These are phyloP conservation scores for Leishmania braziliensis DNA, from an alignment of 208 protist genomes.

Conservation along the genomic window DNA sequence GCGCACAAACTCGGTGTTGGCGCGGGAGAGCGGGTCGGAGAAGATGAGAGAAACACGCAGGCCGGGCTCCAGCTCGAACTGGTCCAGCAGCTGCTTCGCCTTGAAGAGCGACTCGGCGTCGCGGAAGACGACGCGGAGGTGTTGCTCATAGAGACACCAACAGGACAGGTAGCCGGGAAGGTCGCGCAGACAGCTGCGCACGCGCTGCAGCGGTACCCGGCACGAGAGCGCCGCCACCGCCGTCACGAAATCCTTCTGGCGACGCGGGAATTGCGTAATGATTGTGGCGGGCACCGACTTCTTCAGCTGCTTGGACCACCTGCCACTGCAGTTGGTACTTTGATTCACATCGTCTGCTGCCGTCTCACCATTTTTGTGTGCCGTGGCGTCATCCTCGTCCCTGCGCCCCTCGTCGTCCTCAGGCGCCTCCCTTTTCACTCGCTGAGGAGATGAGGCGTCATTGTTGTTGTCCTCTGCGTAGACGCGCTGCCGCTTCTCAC, in stretches of 20 bases:
- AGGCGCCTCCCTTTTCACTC: constrained; percentile 10
- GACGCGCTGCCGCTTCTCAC: constrained; percentile 20
- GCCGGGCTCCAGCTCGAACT: constrained; percentile 69
- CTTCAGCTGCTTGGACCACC: not conserved
- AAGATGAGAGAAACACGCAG: constrained; percentile 71
- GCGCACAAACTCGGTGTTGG: constrained; percentile 45
- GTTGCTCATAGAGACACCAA: constrained; percentile 56
- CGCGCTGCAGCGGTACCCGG: constrained; percentile 36
- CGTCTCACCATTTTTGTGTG: not conserved
- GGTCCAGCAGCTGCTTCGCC: constrained; percentile 83
- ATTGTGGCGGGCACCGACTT: constrained; percentile 6
- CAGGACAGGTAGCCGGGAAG: constrained; percentile 75
- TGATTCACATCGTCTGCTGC: not conserved
- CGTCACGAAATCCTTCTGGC: constrained; percentile 72
- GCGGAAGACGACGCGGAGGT: constrained; percentile 77
- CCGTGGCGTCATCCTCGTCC: not conserved
- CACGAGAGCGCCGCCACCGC: constrained; percentile 55
- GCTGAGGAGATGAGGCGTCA: constrained; percentile 4
- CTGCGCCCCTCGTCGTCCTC: constrained; percentile 3
- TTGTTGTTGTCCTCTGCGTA: not conserved
- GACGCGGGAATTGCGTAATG: constrained; percentile 37
- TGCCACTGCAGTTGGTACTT: too few relatives aligned
- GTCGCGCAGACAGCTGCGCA: constrained; percentile 51
- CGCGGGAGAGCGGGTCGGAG: constrained; percentile 43
- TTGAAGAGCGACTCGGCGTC: constrained; percentile 65